Evolutionary conservation across 1,139 yeast genomes (phyloP).

Genomic region (Scheffersomyces quercinus): DNA sequence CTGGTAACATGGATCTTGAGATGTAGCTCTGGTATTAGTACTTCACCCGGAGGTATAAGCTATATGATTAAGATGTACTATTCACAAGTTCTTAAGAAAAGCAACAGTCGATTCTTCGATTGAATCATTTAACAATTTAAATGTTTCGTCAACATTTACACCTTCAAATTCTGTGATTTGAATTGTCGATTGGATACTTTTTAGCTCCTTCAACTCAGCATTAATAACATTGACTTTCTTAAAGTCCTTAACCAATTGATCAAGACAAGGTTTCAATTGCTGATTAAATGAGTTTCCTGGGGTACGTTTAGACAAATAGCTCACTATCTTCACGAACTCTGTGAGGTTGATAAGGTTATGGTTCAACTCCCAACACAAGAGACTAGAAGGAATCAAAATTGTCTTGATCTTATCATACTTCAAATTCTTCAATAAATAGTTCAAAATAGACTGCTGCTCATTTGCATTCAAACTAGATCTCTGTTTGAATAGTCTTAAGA

Average conservation of each 20-base stretch:
- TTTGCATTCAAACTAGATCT: slow-evolving; percentile 11
- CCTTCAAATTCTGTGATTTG: neutral
- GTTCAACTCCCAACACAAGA: slow-evolving; percentile 23
- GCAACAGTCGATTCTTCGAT: neutral
- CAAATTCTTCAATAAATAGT: slow-evolving; percentile 32
- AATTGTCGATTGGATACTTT: neutral
- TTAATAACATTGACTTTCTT: slow-evolving; percentile 4
- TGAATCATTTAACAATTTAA: neutral
- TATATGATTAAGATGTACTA: neutral
- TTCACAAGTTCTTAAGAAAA: neutral
- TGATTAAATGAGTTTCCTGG: neutral
- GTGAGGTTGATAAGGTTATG: slow-evolving; percentile 21
- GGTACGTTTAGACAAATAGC: slow-evolving; percentile 4
- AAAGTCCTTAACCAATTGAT: slow-evolving; percentile 10
- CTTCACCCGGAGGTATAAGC: neutral
- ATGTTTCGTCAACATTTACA: neutral
- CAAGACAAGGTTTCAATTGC: slow-evolving; percentile 2
- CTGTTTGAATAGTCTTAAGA: slow-evolving; percentile 26
- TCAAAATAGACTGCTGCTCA: slow-evolving; percentile 28
- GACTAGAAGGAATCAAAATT: slow-evolving; percentile 11
- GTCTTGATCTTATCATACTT: slow-evolving; percentile 25
- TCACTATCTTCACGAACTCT: slow-evolving; percentile 27
- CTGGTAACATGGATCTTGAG: no score
- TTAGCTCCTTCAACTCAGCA: slow-evolving; percentile 4
- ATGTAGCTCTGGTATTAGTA: no score